Base-by-base conservation (phyloP, 2,329 filamentous ascomycete species). In the Colletotrichum spinosum region DNA sequence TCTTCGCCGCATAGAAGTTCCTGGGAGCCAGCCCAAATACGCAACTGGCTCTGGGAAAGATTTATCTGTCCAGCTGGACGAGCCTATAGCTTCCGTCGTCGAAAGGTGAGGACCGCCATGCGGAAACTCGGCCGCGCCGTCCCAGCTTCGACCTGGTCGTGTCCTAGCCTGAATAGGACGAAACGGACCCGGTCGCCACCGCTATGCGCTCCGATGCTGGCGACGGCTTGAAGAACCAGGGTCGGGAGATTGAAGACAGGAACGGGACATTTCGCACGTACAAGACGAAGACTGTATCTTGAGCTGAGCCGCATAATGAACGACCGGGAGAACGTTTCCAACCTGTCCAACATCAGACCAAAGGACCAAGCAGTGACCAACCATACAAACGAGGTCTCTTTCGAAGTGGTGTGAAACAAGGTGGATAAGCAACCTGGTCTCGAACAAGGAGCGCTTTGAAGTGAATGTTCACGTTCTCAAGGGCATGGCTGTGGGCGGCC, bases 261-360 rank as follows among this genome's bases (percentile, higher is more conserved):
- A 55, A 52, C 58, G 58, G 62, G 46, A 56, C 58, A 46, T 4
- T 58, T 65, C 58, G 62, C 62, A 65, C 51, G 52, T 33, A 56
- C 57, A 35, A 41, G 58, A 65, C 58, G 62, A 65, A 61, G 59
- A 38, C 53, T 45, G 52, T 62, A 39, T 42, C 39, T 15, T 11
- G 25, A 17, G 51, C 44, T 46, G 34, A 45, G 56, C 56, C 44
- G 50, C 61, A 65, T 55, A 38, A 65, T 65, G 58, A 42, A 56
- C 45, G 56, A 50, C 46, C 46, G 42, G 15, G 46, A 55, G 39
- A 25, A 39, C 17, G 45, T 49, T 65, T 62, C 58, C 46, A 34
- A 37, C 25, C 25, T 25, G 39, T 25, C 9, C 12, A 41, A 42
- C 15, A 53, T 48, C 41, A 53, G 52, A 55, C 17, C 17, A 55